Conservation (phyloP, 768 basidiomycete genomes). For the Leccinum imitatum region DNA sequence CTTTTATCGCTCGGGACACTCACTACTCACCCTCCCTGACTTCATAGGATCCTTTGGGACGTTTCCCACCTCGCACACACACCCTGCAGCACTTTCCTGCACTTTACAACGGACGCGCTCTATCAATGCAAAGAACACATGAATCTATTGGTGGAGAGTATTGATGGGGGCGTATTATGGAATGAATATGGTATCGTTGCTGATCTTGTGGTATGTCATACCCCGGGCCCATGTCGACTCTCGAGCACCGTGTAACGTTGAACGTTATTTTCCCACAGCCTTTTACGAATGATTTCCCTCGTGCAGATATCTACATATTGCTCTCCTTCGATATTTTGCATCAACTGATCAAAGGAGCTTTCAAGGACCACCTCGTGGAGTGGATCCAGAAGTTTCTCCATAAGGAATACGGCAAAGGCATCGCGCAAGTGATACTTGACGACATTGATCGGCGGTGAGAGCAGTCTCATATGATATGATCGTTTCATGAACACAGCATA, state of each 20-base stretch:
- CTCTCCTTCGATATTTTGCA: background rate
- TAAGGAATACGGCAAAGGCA: background rate
- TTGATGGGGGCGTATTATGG: background rate
- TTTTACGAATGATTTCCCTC: too few relatives aligned
- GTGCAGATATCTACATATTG: too few relatives aligned
- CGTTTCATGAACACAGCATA: too few relatives aligned
- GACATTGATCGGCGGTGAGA: background rate
- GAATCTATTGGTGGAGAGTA: background rate
- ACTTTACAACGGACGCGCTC: background rate
- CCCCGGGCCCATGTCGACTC: too few relatives aligned
- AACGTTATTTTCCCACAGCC: too few relatives aligned
- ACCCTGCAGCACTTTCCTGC: too few relatives aligned
- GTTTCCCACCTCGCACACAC: too few relatives aligned
- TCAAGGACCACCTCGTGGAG: background rate
- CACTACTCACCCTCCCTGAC: too few relatives aligned
- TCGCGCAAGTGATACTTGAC: background rate
- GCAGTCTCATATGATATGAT: too few relatives aligned
- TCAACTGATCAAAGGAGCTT: background rate
- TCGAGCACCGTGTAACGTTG: too few relatives aligned
- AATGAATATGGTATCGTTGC: background rate
- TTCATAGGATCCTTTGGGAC: too few relatives aligned
- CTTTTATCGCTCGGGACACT: too few relatives aligned
- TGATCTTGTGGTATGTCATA: background rate
- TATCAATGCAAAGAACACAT: background rate
- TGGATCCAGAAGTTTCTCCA: background rate